These are phyloP conservation scores for Polygonum aviculare DNA, from an alignment of 148 eudicot genomes.

Conservation along the genomic window DNA sequence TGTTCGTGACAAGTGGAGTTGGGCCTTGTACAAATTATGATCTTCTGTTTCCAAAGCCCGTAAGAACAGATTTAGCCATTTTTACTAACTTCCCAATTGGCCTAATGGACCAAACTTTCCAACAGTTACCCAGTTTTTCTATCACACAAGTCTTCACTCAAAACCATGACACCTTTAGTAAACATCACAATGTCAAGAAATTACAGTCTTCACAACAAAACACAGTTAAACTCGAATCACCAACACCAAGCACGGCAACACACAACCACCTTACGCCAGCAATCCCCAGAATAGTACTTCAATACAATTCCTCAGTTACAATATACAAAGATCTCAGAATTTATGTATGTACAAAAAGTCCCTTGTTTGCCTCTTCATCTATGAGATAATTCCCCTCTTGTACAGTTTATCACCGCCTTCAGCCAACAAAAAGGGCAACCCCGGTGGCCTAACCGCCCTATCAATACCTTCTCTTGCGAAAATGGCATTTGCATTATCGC, in stretches of 20 bases:
- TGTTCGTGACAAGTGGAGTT: too few relatives aligned
- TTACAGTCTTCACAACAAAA: not conserved
- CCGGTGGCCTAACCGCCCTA: slow-evolving; percentile 26
- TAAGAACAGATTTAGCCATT: too few relatives aligned
- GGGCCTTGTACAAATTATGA: too few relatives aligned
- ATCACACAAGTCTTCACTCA: too few relatives aligned
- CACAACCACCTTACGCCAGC: not conserved
- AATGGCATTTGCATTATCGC: slow-evolving; percentile 32
- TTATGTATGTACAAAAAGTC: not conserved
- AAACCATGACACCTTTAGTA: too few relatives aligned
- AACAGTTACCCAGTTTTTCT: too few relatives aligned
- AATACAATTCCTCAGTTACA: not conserved
- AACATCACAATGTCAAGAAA: too few relatives aligned
- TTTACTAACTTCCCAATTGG: too few relatives aligned
- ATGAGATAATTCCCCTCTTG: slow-evolving; percentile 41
- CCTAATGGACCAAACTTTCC: too few relatives aligned
- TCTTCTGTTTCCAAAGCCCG: too few relatives aligned
- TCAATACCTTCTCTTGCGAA: slow-evolving; percentile 38
- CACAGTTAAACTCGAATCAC: too few relatives aligned
- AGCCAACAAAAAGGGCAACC: slow-evolving; percentile 36
- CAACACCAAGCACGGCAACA: not conserved
- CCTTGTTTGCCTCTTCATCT: not conserved
- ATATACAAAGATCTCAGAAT: not conserved
- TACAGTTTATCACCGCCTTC: slow-evolving; percentile 88
- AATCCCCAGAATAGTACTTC: not conserved